phyloP scores from a whole-genome alignment of 2,329 filamentous ascomycete species.

The Xylaria sp. region DNA sequence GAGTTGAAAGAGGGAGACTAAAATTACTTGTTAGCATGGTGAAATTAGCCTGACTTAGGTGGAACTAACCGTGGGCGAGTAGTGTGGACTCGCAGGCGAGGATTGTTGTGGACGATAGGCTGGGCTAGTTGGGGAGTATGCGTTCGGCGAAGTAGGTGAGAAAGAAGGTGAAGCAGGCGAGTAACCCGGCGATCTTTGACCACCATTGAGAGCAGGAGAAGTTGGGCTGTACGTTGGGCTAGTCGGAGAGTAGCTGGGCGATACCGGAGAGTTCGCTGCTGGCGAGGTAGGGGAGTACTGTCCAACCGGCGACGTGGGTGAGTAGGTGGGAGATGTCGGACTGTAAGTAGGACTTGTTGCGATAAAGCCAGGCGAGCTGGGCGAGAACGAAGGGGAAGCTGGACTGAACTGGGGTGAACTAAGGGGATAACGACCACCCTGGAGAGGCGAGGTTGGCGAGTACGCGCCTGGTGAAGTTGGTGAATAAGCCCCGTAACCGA shows the following conservation, averaged over 20 bases:
- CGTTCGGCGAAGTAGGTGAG: conserved; percentile 76
- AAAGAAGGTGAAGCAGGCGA: conserved; percentile 79
- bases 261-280: conserved; percentile 78
- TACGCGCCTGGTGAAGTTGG: conserved; percentile 81
- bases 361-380: conserved; percentile 60
- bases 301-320: conserved; percentile 69
- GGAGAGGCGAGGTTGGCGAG: conserved; percentile 79
- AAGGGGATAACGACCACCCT: conserved; percentile 65
- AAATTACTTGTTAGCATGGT: conserved; percentile 45
- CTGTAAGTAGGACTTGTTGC: conserved; percentile 70
- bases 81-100: conserved; percentile 77
- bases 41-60: neutral
- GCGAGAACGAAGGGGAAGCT: conserved; percentile 72
- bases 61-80: conserved; percentile 70
- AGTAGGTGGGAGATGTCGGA: conserved; percentile 74
- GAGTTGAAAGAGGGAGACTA: conserved; percentile 46
- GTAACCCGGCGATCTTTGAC: conserved; percentile 68
- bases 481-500: conserved; percentile 73
- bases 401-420: conserved; percentile 72
- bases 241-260: conserved; percentile 76
- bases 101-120: conserved; percentile 66
- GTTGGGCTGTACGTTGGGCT: conserved; percentile 79
- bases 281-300: conserved; percentile 79
- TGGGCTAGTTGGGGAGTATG: conserved; percentile 65
- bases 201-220: conserved; percentile 64